Evolutionary conservation across 1,284 basidiomycete genomes (phyloP).

Genomic region (Cryptococcus sp.): DNA sequence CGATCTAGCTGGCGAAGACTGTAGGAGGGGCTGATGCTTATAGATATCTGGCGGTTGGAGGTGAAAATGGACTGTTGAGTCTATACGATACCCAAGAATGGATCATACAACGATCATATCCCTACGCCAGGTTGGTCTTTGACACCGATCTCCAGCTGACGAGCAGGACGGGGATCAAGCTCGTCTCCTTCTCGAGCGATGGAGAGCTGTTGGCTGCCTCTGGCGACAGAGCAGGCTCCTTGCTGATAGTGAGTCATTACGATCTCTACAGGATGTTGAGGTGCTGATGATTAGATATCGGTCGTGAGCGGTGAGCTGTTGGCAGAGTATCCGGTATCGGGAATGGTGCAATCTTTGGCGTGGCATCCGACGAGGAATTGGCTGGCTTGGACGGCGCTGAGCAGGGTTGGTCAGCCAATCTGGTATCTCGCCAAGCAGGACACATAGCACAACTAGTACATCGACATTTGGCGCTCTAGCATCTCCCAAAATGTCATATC

Average conservation of each 20-base stretch:
- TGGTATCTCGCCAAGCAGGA: conserved; percentile 36
- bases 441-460: conserved; percentile 2
- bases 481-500: no score
- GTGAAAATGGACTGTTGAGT: conserved; percentile 36
- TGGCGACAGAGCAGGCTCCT: conserved; percentile 24
- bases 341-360: conserved; percentile 22
- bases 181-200: conserved; percentile 34
- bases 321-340: conserved; percentile 23
- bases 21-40: neutral
- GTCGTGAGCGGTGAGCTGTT: conserved; percentile 24
- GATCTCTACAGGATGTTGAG: neutral
- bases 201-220: conserved; percentile 36
- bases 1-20: neutral
- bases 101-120: conserved; percentile 34
- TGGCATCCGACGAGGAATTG: conserved; percentile 36
- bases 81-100: conserved; percentile 33
- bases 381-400: conserved; percentile 32
- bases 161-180: conserved; percentile 30
- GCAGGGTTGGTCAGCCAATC: conserved; percentile 17
- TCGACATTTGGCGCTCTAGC: no score
- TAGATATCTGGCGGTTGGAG: conserved; percentile 34
- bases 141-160: conserved; percentile 2
- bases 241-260: conserved; percentile 23
- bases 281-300: conserved; percentile 19
- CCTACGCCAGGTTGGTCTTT: conserved; percentile 30